Base-by-base conservation (phyloP, 306 rosid species). In the Lagenaria siceraria region DNA sequence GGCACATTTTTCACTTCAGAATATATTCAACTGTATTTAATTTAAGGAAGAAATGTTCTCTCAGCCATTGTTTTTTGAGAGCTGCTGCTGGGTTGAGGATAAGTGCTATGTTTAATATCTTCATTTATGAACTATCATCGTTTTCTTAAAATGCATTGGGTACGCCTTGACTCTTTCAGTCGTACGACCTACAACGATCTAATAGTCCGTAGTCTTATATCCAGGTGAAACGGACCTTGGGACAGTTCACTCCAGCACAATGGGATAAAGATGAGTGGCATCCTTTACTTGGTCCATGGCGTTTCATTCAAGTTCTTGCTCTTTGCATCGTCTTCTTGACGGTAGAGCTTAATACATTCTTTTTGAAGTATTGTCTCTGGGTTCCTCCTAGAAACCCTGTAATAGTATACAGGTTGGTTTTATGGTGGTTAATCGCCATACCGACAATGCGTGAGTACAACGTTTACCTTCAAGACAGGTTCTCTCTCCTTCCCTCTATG, bases 241-340 rank as follows among this genome's bases (percentile, higher is more conserved):
- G 90, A 51, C 98, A 96, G 80, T 96, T 96, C 82, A 96, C 96
- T 5, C 99, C 99, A 10, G 99, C 99, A 25, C 90, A 85, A 75
- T 96, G 99, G 99, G 99, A 96, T 88, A 96, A 96, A 85, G 99
- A 96, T 46, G 97, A 96, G 89, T 90, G 99, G 99, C 97, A 89
- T 78, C 99, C 99, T 35, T 82, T 96, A 82, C 97, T 89, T 18
- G 99, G 93, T 82, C 99, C 99, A 5, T 96, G 96, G 97, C 97
- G 99, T 64, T 96, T 96, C 78, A 75, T 92, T 88, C 99, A 96
- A 92, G 97, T 96, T 55, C 84, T 96, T 70, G 83, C 85, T 76
- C 97, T 96, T 77, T 96, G 99, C 81, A 81, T 87, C 58, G 88
- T 87, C 64, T 96, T 96, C 87, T 84, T 92, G 84, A 90, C 90